These are phyloP conservation scores for Fusarium pseudograminearum DNA, from an alignment of 2,329 filamentous ascomycete species.

Conservation along the genomic window DNA sequence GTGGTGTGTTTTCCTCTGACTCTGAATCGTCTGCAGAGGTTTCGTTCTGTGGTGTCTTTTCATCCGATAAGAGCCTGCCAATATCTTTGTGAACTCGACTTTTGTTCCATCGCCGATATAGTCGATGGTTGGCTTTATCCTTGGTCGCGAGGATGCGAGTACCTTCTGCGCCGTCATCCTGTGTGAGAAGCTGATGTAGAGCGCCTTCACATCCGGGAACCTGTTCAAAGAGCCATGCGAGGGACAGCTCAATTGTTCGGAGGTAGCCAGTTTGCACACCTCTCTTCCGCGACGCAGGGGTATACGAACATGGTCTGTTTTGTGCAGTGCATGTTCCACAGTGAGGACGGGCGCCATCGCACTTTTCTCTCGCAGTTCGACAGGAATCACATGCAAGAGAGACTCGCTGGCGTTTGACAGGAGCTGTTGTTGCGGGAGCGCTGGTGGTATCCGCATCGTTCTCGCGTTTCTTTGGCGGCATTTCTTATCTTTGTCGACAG, in stretches of 20 bases:
- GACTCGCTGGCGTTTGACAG: conserved; percentile 71
- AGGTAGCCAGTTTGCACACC: conserved; percentile 86
- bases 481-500: conserved; percentile 43
- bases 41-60: conserved; percentile 50
- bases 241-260: conserved; percentile 75
- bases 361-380: conserved; percentile 76
- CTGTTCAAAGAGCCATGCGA: conserved; percentile 74
- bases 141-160: conserved; percentile 62
- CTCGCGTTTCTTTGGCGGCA: conserved; percentile 57
- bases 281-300: conserved; percentile 78
- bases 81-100: conserved; percentile 72
- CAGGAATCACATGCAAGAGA: conserved; percentile 78
- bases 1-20: conserved; percentile 47
- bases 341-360: conserved; percentile 74
- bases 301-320: conserved; percentile 76
- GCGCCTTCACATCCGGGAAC: conserved; percentile 69
- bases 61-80: conserved; percentile 69
- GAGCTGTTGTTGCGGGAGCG: conserved; percentile 41
- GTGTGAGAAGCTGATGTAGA: conserved; percentile 66
- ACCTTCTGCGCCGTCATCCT: conserved; percentile 57
- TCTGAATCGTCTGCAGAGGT: conserved; percentile 53
- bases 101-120: conserved; percentile 73
- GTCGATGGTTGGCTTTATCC: conserved; percentile 64
- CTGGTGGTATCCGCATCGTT: conserved; percentile 46
- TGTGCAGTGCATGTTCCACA: conserved; percentile 76